Evolutionary conservation across 179 eudicot species (phyloP), one percentile per base, ranked within the genome.

Genomic region (Patellifolia procumbens): DNA sequence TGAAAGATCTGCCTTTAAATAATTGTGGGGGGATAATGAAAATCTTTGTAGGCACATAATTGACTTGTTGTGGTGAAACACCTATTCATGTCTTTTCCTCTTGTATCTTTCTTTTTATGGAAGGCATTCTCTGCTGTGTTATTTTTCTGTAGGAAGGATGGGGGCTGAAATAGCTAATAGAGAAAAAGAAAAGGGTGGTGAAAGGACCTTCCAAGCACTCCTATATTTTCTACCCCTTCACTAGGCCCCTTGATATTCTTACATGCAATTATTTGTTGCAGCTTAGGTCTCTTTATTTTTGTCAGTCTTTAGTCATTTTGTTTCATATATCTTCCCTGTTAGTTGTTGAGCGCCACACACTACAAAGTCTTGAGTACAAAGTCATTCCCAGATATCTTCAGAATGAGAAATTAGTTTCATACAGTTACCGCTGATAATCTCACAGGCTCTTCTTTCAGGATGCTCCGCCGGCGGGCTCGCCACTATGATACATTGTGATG

Each of bases 381-480:
- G 42, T 28, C 26, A 19, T 37, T 56, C 61, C 9, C 19, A 3
- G 52, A 22, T 29, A 68, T 4, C 20, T 73, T 68, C 24, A 68
- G 37, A 74, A 60, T 51, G 75, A 26, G 42, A 31, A 68, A 39
- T 39, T 39, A 3, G 79, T 65, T 70, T 74, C 69, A 67, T 79
- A 53, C 83, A 60, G 64, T 74, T 82, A 68, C 74, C 74, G 80
- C 81, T 79, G 81, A 83, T 79, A 79, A 87, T 76, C 85, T 78
- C 79, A 81, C 88, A 94, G 98, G 98, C 97, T 87, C 89, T 94
- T 85, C 97, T 94, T 86, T 86, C 98, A 80, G 98, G 98, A 81
- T 92, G 98, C 88, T 94, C 98, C 71, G 98, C 98, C 75, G 98
- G 98, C 78, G 98, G 94, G 76, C 87, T 94, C 82, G 97, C 97